A percentile compares a stretch with the other conserved stretches of the same genome.
Conservation (phyloP, 1,139 yeast genomes). For the Taphrina populina region DNA sequence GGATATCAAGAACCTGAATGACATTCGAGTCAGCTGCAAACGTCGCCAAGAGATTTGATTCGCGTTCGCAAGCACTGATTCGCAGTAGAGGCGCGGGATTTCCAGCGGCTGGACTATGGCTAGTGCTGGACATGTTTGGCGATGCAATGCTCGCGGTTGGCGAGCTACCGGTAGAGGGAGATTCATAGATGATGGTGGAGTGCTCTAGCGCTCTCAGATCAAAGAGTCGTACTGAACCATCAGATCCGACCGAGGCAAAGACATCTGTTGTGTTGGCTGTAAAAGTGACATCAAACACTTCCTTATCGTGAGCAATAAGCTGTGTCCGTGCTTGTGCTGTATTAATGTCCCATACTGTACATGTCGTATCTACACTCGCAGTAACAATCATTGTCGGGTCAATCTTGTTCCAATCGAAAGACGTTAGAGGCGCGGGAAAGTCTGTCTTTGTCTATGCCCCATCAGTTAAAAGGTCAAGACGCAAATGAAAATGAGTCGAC, state of each 20-base stretch:
- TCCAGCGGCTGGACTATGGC: constrained; percentile 4
- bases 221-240: constrained; percentile 89
- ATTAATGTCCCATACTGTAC: constrained; percentile 89
- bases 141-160: neutral
- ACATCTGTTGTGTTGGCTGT: constrained; percentile 71
- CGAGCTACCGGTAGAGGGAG: constrained; percentile 3
- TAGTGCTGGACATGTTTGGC: neutral
- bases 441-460: constrained; percentile 26
- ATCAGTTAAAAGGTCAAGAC: neutral
- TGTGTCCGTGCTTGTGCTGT: constrained; percentile 85
- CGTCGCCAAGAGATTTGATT: constrained; percentile 78
- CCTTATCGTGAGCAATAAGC: constrained; percentile 92
- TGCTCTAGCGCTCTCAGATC: constrained; percentile 88
- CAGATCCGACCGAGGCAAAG: constrained; percentile 92
- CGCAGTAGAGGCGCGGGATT: constrained; percentile 64
- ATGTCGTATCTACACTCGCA: constrained; percentile 89
- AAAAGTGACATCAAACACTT: constrained; percentile 89
- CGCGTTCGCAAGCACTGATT: constrained; percentile 73
- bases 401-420: constrained; percentile 85
- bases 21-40: constrained; percentile 68
- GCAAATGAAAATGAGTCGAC: no score
- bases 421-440: constrained; percentile 64
- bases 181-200: constrained; percentile 86
- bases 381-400: constrained; percentile 75
- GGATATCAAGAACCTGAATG: constrained; percentile 72